Percentiles rank a stretch among this genome's conserved stretches.
Conservation (phyloP, 1,284 basidiomycete species). For the Naganishia sp. region DNA sequence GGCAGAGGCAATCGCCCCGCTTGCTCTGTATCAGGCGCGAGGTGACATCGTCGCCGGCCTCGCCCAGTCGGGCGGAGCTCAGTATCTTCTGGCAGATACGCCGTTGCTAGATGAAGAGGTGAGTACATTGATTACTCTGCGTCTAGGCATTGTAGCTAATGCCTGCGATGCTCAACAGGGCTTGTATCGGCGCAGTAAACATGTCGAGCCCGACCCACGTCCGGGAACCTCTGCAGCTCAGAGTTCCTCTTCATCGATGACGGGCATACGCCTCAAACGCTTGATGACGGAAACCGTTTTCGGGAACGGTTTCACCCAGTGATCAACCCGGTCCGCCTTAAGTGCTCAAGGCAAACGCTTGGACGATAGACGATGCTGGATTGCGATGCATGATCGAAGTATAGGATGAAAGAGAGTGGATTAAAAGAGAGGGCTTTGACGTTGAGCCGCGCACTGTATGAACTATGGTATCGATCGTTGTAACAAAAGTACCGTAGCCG, state of each 20-base stretch:
- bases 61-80: conserved; percentile 15
- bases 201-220: conserved; percentile 25
- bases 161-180: conserved; percentile 7
- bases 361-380: no score
- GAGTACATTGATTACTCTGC: background rate
- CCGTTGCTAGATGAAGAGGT: conserved; percentile 34
- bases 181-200: conserved; percentile 29
- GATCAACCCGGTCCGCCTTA: no score
- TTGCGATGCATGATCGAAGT: no score
- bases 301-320: conserved; percentile 1
- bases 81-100: conserved; percentile 28
- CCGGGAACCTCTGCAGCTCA: background rate
- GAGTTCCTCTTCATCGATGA: conserved; percentile 4
- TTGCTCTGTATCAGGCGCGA: conserved; percentile 32
- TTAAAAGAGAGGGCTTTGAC: no score
- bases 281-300: conserved; percentile 25
- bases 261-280: conserved; percentile 19
- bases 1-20: conserved; percentile 32
- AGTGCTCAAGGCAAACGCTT: no score
- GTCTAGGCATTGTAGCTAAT: background rate
- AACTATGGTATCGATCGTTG: no score
- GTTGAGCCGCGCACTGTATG: no score
- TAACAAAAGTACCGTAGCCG: no score
- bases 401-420: no score
- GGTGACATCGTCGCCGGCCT: conserved; percentile 27